Evolutionary conservation across 2,329 filamentous ascomycete genomes (phyloP), one percentile per base, ranked within the genome.

Genomic region (Metarhizium brunneum): DNA sequence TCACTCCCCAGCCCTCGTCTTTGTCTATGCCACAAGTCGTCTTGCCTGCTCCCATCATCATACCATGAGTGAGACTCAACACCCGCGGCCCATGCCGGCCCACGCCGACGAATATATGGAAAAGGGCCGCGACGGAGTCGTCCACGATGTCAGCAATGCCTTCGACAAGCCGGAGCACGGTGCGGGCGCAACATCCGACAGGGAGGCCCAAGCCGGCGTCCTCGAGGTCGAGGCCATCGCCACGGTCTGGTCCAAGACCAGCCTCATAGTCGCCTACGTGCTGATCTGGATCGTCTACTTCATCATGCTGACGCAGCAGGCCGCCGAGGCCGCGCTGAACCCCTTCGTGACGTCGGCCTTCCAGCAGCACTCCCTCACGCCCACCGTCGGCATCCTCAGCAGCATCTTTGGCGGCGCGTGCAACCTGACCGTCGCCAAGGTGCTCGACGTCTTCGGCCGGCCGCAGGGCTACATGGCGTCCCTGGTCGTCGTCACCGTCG

Each of bases 401-500:
- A 73, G 69, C 57, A 70, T 80, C 47, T 76, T 83, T 53, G 70
- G 73, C 63, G 83, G 82, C 20, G 77, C 85, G 11, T 75, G 79
- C 48, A 84, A 84, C 60, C 75, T 86, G 10, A 81, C 82, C 1
- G 74, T 85, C 59, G 84, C 84, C 48, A 87, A 87, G 66, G 71
- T 85, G 5, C 74, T 86, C 35, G 82, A 87, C 66, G 72, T 86
- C 38, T 85, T 82, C 66, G 84, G 83, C 53, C 80, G 84, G 29
- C 78, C 83, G 8, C 77, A 84, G 61, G 84, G 82, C 3, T 84
- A 82, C 60, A 66, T 77, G 10, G 60, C 84, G 30, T 78, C 78
- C 47, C 71, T 81, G 4, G 50, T 72, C 1, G 68, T 83, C 35
- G 20, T 73, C 69, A 56, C 42, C 42, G 6, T 73, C 51, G 75